Percentiles rank a stretch among this genome's conserved stretches.
Evolutionary conservation across 192 early-diverging fungal genomes (phyloP).

Genomic region (Globomyces pollinis-pini): DNA sequence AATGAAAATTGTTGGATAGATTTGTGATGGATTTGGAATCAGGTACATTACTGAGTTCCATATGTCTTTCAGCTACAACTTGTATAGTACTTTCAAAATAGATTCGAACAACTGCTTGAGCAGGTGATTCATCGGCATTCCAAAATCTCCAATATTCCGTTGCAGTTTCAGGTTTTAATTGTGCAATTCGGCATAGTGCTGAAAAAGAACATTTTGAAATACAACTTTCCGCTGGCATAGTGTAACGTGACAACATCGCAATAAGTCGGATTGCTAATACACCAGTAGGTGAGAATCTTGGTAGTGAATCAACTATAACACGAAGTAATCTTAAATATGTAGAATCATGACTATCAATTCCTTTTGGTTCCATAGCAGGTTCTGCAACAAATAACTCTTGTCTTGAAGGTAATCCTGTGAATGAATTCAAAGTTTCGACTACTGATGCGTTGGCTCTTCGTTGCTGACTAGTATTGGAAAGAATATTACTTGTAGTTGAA

Average conservation of each 20-base stretch:
- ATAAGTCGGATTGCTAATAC: slow-evolving; percentile 54
- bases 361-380: slow-evolving; percentile 4
- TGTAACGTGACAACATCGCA: slow-evolving; percentile 73
- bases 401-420: slow-evolving; percentile 4
- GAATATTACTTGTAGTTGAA: neutral
- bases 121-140: too few species aligned
- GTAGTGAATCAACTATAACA: slow-evolving; percentile 64
- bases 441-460: neutral
- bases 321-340: slow-evolving; percentile 37
- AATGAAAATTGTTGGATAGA: slow-evolving; percentile 3
- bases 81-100: too few species aligned
- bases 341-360: slow-evolving; percentile 19
- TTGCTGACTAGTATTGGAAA: neutral
- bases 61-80: too few species aligned
- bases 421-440: slow-evolving; percentile 5
- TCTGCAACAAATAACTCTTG: slow-evolving; percentile 1
- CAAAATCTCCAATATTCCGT: too few species aligned
- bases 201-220: slow-evolving; percentile 58
- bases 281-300: slow-evolving; percentile 60
- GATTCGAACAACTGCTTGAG: too few species aligned
- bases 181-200: slow-evolving; percentile 60
- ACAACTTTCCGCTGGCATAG: slow-evolving; percentile 77
- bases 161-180: neutral
- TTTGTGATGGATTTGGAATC: slow-evolving; percentile 2
- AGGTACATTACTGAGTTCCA: neutral